Evolutionary conservation across 2,329 filamentous ascomycete genomes (phyloP), one percentile per base, ranked within the genome.

Genomic region (Colletotrichum sp.): DNA sequence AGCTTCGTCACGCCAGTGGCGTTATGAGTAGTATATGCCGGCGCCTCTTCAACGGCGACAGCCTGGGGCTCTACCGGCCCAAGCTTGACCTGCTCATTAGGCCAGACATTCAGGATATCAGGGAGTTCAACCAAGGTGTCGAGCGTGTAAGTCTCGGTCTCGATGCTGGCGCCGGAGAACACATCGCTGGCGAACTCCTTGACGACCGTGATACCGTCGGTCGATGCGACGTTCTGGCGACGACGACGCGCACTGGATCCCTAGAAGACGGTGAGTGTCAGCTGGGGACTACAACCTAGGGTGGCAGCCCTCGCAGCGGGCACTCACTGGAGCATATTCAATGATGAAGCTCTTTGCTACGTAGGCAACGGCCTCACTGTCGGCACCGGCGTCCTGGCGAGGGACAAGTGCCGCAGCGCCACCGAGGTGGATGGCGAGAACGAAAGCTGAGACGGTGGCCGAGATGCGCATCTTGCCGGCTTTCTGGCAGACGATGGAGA

Each of bases 1-100:
- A 86, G 80, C 71, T 79, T 81, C 47, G 83, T 80, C 5, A 86
- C 84, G 3, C 83, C 83, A 4, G 84, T 86, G 78, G 80, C 82
- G 27, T 80, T 79, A 57, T 85, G 83, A 29, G 81, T 76, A 5
- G 82, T 81, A 69, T 83, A 84, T 7, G 51, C 47, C 12, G 73
- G 66, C 6, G 64, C 66, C 21, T 72, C 69, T 13, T 71, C 73
- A 54, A 67, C 62, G 24, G 36, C 75, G 54, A 36, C 73, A 24
- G 66, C 57, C 29, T 66, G 66, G 16, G 73, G 58, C 29, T 75
- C 71, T n/a, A 62, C 59, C 12, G 76, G 77, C 15, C 62, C 66
- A 15, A 79, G 73, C 34, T 67, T 71, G 24, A 78, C 66, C 31
- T 64, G 51, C 72, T 73, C 65, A 54, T 76, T 82, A 66, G 79